These are phyloP conservation scores for Emericellopsis atlantica DNA, from an alignment of 2,329 filamentous ascomycete species.

Conservation along the genomic window DNA sequence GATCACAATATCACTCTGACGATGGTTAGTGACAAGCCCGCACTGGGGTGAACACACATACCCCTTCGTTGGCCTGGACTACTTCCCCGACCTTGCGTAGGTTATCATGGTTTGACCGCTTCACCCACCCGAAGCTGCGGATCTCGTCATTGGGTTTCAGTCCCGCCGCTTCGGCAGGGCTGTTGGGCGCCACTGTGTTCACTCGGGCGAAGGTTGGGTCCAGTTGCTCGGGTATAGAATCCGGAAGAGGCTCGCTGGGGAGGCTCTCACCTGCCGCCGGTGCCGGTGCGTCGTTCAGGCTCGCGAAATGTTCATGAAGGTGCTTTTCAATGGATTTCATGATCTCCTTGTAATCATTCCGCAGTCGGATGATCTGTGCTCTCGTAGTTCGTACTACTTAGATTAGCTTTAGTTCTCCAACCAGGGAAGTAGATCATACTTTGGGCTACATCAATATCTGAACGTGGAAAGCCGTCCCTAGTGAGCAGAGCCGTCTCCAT, in stretches of 20 bases:
- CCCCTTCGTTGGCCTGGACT: slow-evolving; percentile 81
- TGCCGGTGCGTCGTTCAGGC: slow-evolving; percentile 36
- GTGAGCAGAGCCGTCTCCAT: slow-evolving; percentile 87
- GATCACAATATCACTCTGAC: slow-evolving; percentile 57
- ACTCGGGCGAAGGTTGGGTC: slow-evolving; percentile 66
- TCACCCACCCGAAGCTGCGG: slow-evolving; percentile 73
- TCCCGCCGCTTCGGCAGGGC: slow-evolving; percentile 75
- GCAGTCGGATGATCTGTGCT: slow-evolving; percentile 74
- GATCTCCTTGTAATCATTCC: slow-evolving; percentile 86
- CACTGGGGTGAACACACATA: slow-evolving; percentile 32
- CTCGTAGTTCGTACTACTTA: slow-evolving; percentile 76
- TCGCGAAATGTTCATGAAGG: slow-evolving; percentile 86
- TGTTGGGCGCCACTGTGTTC: slow-evolving; percentile 64
- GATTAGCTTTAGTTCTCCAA: background rate
- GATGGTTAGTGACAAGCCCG: slow-evolving; percentile 10
- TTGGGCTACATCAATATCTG: slow-evolving; percentile 90
- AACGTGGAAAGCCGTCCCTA: slow-evolving; percentile 80
- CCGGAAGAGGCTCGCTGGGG: slow-evolving; percentile 12
- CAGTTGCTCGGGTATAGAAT: slow-evolving; percentile 12
- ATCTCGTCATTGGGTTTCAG: slow-evolving; percentile 71
- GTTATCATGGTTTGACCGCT: slow-evolving; percentile 74
- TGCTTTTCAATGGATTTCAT: slow-evolving; percentile 75
- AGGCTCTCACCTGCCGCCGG: slow-evolving; percentile 10
- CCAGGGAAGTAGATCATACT: slow-evolving; percentile 38
- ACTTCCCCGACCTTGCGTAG: slow-evolving; percentile 78